Evolutionary conservation across 2,329 filamentous ascomycete genomes (phyloP).

Genomic region (Botrytis pseudocinerea): DNA sequence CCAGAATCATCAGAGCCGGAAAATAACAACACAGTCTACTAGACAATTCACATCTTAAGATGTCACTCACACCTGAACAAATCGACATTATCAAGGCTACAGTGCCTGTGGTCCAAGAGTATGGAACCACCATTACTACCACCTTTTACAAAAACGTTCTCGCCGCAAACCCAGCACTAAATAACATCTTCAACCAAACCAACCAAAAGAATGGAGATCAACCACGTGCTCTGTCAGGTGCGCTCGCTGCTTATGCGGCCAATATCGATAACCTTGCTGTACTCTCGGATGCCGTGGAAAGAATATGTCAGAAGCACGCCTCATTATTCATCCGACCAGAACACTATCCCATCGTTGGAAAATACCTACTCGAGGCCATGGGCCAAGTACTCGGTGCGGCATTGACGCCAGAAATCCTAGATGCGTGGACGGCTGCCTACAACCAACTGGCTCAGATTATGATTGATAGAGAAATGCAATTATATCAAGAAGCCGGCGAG

Average conservation of each 20-base stretch:
- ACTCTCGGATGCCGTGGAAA: conserved; percentile 58
- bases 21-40: neutral
- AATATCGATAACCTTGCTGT: conserved; percentile 69
- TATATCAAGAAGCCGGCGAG: conserved; percentile 55
- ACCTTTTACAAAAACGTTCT: conserved; percentile 73
- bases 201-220: conserved; percentile 70
- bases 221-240: conserved; percentile 65
- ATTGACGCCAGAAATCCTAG: conserved; percentile 64
- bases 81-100: conserved; percentile 74
- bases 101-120: conserved; percentile 67
- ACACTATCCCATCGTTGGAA: conserved; percentile 70
- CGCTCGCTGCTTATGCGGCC: conserved; percentile 70
- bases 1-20: neutral
- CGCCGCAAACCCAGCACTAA: conserved; percentile 61
- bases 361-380: conserved; percentile 67
- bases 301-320: conserved; percentile 76
- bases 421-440: conserved; percentile 73
- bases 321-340: conserved; percentile 68
- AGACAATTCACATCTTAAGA: conserved; percentile 23
- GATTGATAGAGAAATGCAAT: conserved; percentile 60
- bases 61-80: conserved; percentile 62
- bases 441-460: conserved; percentile 69
- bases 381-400: conserved; percentile 65
- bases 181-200: conserved; percentile 69
- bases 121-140: conserved; percentile 69